Evolutionary conservation across 208 protist species (phyloP).

Genomic region (Eutreptiella sp.): DNA sequence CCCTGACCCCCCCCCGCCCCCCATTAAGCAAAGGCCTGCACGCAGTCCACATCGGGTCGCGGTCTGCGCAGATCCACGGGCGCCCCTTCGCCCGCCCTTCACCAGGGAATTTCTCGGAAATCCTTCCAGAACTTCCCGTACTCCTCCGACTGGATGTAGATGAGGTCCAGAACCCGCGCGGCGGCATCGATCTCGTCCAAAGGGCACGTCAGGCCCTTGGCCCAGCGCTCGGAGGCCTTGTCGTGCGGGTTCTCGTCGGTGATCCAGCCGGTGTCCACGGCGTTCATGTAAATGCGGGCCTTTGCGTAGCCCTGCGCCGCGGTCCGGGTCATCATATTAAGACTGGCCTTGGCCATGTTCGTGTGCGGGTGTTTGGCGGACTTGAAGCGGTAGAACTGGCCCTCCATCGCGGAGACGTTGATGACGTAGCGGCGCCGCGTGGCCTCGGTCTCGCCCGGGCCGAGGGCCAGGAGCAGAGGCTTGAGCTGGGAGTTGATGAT

Average conservation of each 20-base stretch:
- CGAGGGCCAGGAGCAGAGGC: constrained; percentile 55
- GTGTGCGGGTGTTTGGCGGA: constrained; percentile 91
- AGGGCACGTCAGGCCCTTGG: constrained; percentile 62
- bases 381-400: constrained; percentile 85
- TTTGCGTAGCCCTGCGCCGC: constrained; percentile 75
- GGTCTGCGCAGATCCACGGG: too few relatives aligned
- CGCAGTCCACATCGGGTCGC: too few relatives aligned
- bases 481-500: constrained; percentile 85
- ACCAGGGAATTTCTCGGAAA: constrained; percentile 75
- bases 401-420: constrained; percentile 97
- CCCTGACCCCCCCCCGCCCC: too few relatives aligned
- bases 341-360: constrained; percentile 96
- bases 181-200: constrained; percentile 92
- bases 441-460: constrained; percentile 56
- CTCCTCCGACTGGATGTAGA: constrained; percentile 66
- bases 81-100: too few relatives aligned
- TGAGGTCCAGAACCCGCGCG: constrained; percentile 85
- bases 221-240: constrained; percentile 63
- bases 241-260: constrained; percentile 85
- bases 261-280: constrained; percentile 96
- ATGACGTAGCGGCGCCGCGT: constrained; percentile 78
- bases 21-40: too few relatives aligned
- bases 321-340: constrained; percentile 97
- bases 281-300: constrained; percentile 92
- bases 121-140: constrained; percentile 82